Evolutionary conservation across 441 rosid genomes (phyloP), one percentile per base, ranked within the genome.

Genomic region (Populus hybrid): DNA sequence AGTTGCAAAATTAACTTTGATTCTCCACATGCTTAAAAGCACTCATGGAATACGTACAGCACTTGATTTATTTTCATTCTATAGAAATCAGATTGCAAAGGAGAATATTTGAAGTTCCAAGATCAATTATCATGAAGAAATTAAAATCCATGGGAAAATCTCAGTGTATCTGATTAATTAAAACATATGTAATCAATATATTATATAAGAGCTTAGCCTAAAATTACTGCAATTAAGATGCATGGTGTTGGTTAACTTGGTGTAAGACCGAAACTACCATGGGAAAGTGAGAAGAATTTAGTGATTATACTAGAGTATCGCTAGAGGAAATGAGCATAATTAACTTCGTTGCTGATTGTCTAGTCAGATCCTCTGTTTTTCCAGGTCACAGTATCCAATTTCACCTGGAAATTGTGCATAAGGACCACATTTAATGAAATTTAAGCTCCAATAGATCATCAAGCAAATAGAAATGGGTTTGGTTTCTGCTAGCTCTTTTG

Each of bases 401-500:
- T 20, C 75, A 75, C 35, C 7, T 40, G 24, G 54, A 78, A 57
- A 75, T 68, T 73, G 57, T 64, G 16, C 28, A 42, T 21, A 69
- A 77, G 70, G 50, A 73, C 73, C 73, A 66, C n/a, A 79, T 42
- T 64, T 16, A 70, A 26, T 73, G 10, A 54, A n/a, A 75, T 16
- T 10, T n/a, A 70, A 63, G 10, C 46, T 74, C 34, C 61, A 67
- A 73, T 75, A 40, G 69, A 84, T 84, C 72, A 82, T 81, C 77
- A 82, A 86, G 83, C 83, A 87, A 82, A 82, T 46, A 79, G 74
- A 84, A 80, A 81, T 87, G 87, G 85, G 87, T 82, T 87, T 77
- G 88, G 86, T 89, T 78, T 70, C 77, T 82, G 86, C 83, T 73
- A 67, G 80, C 78, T 80, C 79, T 80, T 86, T 88, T 88, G 91